Base-by-base conservation (phyloP, 1,284 basidiomycete genomes). In the Leccinum laetum region DNA sequence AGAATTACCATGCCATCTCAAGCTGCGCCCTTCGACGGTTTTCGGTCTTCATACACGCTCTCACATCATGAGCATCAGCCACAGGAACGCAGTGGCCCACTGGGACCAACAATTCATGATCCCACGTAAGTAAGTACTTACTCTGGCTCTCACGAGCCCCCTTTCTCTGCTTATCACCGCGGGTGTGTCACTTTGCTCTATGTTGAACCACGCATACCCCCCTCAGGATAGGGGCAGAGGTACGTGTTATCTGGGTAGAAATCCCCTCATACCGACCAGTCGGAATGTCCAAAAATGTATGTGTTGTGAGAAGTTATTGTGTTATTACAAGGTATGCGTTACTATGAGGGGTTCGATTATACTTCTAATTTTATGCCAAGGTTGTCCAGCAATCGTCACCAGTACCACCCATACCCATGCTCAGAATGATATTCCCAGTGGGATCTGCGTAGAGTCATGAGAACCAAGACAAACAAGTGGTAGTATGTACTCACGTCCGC, bases 371-470 rank as follows among this genome's bases (percentile, higher is more conserved):
- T 41, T 53, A 57, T 61, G 16, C 41, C 41, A n/a, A 58, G 35
- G 61, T 61, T 32, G 7, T 44, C 32, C 10, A 49, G 39, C 29
- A 32, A 26, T 58, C 37, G 16, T 49, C 13, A 6, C 44, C 58
- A 35, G 18, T n/a, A 21, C 16, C 9, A 39, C 35, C 46, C 46
- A 49, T 49, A 49, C 21, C n/a, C 60, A 61, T 18, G 57, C 18
- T 58, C 37, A 70, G 24, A 74, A 65, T 26, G 61, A 39, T 61
- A 76, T 68, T 2, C 39, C 65, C 21, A 76, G 67, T 39, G 72
- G 58, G 58, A 73, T 60, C 72, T 73, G 59, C 41, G 29, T 18
- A 9, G 32, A 52, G 37, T 61, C 61, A 57, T 39, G 37, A 52
- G 64, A 52, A 21, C 4, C 11, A 41, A 39, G n/a, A 49, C 39